Evolutionary conservation across 768 basidiomycete genomes (phyloP), one percentile per base, ranked within the genome.

Genomic region (Harrya chromipes): DNA sequence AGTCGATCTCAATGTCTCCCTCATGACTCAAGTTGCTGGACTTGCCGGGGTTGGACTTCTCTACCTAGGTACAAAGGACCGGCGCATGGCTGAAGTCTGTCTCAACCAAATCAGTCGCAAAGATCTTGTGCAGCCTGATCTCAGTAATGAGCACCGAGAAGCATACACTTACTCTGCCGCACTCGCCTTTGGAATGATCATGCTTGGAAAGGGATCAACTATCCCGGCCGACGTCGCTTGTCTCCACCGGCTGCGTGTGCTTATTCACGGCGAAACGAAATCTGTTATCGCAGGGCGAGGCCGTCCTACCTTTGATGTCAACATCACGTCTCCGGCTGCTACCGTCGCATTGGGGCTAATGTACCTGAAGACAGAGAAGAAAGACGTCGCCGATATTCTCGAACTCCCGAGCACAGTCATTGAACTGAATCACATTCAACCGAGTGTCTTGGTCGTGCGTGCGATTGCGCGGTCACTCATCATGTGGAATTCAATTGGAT

Each of bases 121-220:
- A 53, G 87, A 90, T 59, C 77, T 94, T 16, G 81, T 83, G 6
- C 86, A 86, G 44, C 84, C 88, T 2, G 92, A 95, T 55, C 74
- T 90, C 36, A 91, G 84, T 61, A 87, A 86, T 55, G 92, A 94
- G 56, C 85, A 93, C 63, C 83, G 90, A 34, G 97, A 98, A 62
- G 85, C 93, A 1, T 98, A 97, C 63, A 88, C 94, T 0, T 85
- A 90, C 55, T 81, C 91, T 2, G 83, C 92, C 3, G 91, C 90
- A 9, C 78, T 97, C 26, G 86, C 90, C 1, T 97, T 97, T 62
- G 97, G 97, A 5, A 89, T 97, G 83, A 87, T 95, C 68, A 95
- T 97, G 87, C 79, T 98, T 14, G 94, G 91, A 6, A 85, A 84
- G 58, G 94, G 97, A 2, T 76, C 82, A 0, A 75, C 77, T 8